Percentiles rank a stretch among this genome's conserved stretches.
Evolutionary conservation across 2,329 filamentous ascomycete genomes (phyloP).

Genomic region (Claviceps sp.): DNA sequence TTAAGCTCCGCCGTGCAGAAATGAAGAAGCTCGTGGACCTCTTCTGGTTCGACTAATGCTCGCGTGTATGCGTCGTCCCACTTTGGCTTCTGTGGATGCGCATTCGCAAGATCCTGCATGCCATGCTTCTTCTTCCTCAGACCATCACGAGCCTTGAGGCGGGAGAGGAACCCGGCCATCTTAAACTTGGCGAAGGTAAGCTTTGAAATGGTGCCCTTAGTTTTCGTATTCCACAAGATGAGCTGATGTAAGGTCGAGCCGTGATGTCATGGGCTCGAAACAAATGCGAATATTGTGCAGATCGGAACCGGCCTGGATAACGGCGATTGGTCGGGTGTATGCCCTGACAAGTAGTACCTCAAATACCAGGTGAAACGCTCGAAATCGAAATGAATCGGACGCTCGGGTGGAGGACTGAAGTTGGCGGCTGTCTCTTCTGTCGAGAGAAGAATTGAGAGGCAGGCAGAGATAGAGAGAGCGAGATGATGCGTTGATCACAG

Average conservation of each 20-base stretch:
- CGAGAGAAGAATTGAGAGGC: neutral
- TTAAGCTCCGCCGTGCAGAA: conserved; percentile 87
- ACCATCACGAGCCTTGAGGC: conserved; percentile 64
- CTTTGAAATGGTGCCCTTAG: neutral
- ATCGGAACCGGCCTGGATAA: neutral
- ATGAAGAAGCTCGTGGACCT: conserved; percentile 76
- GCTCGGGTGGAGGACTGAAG: neutral
- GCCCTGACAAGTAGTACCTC: neutral
- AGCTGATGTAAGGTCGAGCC: neutral
- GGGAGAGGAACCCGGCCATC: conserved; percentile 48
- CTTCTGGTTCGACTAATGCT: conserved; percentile 70
- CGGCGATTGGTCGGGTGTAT: neutral
- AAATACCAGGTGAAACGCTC: neutral
- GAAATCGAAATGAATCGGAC: neutral
- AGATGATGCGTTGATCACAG: neutral
- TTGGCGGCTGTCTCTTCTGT: neutral
- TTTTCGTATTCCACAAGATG: neutral
- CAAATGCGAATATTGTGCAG: neutral
- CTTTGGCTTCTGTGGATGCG: conserved; percentile 52
- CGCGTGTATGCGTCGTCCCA: conserved; percentile 86
- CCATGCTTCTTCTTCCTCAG: conserved; percentile 54
- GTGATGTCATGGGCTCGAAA: neutral
- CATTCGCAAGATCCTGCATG: conserved; percentile 33
- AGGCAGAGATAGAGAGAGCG: neutral
- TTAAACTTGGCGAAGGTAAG: conserved; percentile 10